Percentiles rank a stretch among this genome's conserved stretches.
Conservation (phyloP, 257 asterid species). For the Datura wrightii region DNA sequence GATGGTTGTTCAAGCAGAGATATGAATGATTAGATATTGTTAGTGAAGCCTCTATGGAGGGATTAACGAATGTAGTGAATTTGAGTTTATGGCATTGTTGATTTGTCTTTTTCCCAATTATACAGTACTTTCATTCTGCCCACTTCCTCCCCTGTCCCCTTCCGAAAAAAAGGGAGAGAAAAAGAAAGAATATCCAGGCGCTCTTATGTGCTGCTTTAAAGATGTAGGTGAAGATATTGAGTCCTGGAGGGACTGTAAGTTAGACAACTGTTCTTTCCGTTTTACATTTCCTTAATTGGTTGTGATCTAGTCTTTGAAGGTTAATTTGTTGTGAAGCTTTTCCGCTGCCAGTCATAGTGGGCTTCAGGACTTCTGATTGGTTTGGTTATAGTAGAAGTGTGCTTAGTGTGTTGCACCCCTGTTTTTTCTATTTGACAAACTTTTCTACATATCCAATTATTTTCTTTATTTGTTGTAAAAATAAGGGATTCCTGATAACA, state of each 20-base stretch:
- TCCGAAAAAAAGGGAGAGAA: background rate
- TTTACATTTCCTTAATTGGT: background rate
- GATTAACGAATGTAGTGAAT: background rate
- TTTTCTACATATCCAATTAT: background rate
- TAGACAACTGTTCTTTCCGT: background rate
- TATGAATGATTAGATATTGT: background rate
- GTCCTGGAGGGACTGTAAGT: background rate
- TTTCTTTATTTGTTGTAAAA: background rate
- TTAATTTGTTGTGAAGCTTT: background rate
- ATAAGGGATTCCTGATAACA: background rate
- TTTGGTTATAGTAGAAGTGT: background rate
- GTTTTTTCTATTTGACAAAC: background rate
- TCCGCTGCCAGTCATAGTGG: background rate
- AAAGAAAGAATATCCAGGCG: background rate
- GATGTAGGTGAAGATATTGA: background rate
- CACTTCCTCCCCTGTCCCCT: background rate
- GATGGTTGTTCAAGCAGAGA: background rate
- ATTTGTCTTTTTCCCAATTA: background rate
- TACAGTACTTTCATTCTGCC: background rate
- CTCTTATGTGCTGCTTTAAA: background rate
- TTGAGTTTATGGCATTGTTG: background rate
- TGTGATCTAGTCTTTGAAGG: background rate
- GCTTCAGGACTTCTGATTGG: background rate
- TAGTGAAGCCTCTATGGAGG: background rate
- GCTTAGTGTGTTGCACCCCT: background rate